phyloP scores from a whole-genome alignment of 495 filamentous ascomycete genomes.

The Recurvomyces mirabilis region DNA sequence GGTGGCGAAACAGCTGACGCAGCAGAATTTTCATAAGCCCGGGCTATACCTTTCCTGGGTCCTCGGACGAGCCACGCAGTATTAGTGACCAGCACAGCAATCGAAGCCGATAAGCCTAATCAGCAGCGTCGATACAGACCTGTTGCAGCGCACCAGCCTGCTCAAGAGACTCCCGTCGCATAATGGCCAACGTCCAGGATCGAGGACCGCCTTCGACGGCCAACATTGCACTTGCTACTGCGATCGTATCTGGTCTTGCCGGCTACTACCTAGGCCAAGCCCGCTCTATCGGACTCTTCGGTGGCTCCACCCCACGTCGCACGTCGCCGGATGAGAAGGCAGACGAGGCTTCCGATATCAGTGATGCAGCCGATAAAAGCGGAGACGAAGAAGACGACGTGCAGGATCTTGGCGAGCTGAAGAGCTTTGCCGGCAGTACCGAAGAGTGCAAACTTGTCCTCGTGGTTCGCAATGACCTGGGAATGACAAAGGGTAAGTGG shows the following conservation, averaged over 20 bases:
- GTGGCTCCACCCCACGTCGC: constrained; percentile 12
- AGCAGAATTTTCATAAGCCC: too few relatives aligned
- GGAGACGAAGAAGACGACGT: constrained; percentile 25
- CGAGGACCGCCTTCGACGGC: constrained; percentile 29
- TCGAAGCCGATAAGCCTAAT: constrained; percentile 2
- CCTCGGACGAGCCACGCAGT: too few relatives aligned
- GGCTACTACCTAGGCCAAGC: constrained; percentile 36
- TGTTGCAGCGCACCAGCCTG: too few relatives aligned
- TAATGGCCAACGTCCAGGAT: constrained; percentile 18
- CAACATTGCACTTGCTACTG: constrained; percentile 30
- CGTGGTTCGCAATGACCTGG: constrained; percentile 83
- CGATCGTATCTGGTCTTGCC: constrained; percentile 28
- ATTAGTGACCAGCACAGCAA: neutral
- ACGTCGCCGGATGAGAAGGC: neutral
- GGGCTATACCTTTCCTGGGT: too few relatives aligned
- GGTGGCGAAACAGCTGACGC: constrained; percentile 3
- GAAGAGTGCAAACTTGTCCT: constrained; percentile 94
- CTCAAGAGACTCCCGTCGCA: too few relatives aligned
- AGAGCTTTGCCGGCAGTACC: constrained; percentile 28
- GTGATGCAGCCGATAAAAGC: constrained; percentile 7
- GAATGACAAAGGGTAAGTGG: constrained; percentile 81
- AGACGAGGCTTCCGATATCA: constrained; percentile 21
- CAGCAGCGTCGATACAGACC: too few relatives aligned
- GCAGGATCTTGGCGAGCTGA: constrained; percentile 23
- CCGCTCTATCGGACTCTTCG: constrained; percentile 31